Percentiles rank a stretch among this genome's conserved stretches.
These are phyloP conservation scores for Citrus mangshanensis DNA, from an alignment of 345 rosid genomes.

Conservation along the genomic window DNA sequence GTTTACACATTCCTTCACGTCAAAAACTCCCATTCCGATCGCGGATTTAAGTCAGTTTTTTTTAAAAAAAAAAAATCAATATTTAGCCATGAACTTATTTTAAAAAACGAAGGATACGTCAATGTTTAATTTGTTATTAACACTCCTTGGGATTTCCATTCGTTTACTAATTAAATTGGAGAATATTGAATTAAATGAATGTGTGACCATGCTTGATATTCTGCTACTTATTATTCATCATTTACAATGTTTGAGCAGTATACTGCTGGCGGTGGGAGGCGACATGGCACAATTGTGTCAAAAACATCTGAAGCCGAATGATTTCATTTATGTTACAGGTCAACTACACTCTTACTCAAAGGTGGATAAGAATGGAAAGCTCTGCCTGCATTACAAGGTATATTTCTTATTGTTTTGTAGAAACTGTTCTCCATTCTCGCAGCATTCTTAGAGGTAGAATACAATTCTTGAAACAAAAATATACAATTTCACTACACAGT, in stretches of 20 bases:
- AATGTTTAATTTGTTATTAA: too few relatives aligned
- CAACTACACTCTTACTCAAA: constrained; percentile 30
- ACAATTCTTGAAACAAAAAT: background rate
- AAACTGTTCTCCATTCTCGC: background rate
- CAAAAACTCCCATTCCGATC: constrained; percentile 25
- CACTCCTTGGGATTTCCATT: too few relatives aligned
- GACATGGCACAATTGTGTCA: constrained; percentile 45
- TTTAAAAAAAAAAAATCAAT: background rate
- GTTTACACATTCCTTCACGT: constrained; percentile 45
- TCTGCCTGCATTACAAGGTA: constrained; percentile 40
- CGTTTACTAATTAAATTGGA: background rate
- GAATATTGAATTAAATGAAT: background rate
- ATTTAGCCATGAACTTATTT: background rate
- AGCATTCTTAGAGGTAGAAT: background rate
- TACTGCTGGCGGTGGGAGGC: constrained; percentile 43
- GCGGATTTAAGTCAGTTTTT: constrained; percentile 48
- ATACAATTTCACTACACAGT: background rate
- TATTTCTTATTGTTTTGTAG: background rate
- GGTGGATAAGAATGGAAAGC: constrained; percentile 23
- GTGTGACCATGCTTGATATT: background rate
- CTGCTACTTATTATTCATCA: background rate
- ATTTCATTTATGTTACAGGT: constrained; percentile 61
- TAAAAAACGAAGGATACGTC: background rate
- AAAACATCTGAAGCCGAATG: constrained; percentile 54
- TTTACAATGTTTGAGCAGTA: constrained; percentile 33